Evolutionary conservation across 108 stramenopile species (phyloP).

Genomic region (Fragilaria radians): DNA sequence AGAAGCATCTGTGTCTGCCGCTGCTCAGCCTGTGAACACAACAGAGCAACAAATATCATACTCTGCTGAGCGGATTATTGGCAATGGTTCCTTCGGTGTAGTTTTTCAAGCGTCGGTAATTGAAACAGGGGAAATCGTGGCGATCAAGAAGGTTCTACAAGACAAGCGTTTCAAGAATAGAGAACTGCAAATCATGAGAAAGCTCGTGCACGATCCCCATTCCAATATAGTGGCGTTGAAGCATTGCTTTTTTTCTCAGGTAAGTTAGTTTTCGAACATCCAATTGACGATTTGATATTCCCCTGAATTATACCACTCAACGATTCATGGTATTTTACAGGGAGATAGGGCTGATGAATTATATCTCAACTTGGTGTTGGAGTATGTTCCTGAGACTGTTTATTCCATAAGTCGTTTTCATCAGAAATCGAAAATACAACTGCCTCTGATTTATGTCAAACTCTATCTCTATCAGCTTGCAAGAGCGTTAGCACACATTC

Average conservation of each 20-base stretch:
- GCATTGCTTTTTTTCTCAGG: conserved; percentile 96
- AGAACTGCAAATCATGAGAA: conserved; percentile 97
- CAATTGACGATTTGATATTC: conserved; percentile 16
- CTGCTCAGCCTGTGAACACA: too few species aligned
- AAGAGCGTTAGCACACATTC: conserved; percentile 95
- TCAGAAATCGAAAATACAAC: conserved; percentile 86
- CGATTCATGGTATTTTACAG: conserved; percentile 18
- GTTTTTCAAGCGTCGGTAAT: conserved; percentile 96
- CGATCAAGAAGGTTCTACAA: conserved; percentile 96
- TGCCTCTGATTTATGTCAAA: conserved; percentile 88
- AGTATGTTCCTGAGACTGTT: conserved; percentile 98
- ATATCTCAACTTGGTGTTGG: conserved; percentile 98
- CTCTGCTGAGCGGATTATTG: conserved; percentile 95
- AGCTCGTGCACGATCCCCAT: conserved; percentile 92
- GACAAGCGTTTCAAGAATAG: conserved; percentile 99
- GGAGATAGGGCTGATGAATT: conserved; percentile 89
- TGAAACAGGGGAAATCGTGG: conserved; percentile 91
- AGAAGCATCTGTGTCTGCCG: too few species aligned
- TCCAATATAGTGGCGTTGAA: conserved; percentile 93
- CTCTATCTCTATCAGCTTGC: conserved; percentile 97
- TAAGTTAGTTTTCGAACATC: conserved; percentile 18
- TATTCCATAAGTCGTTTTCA: conserved; percentile 89
- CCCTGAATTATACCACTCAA: background rate
- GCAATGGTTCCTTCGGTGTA: conserved; percentile 97
- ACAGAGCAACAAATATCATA: conserved; percentile 84